These are phyloP conservation scores for Fusarium graminum DNA, from an alignment of 2,329 filamentous ascomycete species.

Conservation along the genomic window DNA sequence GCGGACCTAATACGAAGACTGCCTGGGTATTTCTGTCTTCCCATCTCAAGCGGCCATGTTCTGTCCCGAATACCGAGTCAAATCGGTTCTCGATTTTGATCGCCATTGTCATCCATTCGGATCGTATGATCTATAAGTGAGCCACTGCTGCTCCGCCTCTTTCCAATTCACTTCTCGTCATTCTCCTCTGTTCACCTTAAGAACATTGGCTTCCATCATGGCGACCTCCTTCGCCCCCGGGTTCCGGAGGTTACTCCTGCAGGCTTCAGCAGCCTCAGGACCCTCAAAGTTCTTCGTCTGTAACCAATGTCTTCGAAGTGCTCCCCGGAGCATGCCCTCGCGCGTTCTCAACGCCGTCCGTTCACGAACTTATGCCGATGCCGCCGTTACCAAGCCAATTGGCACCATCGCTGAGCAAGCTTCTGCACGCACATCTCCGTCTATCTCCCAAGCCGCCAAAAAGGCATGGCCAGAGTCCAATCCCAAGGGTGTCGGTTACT, in stretches of 20 bases:
- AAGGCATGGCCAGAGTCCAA: constrained; percentile 71
- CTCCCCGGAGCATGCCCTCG: constrained; percentile 52
- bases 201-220: constrained; percentile 53
- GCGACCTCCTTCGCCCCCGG: constrained; percentile 59
- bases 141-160: constrained; percentile 12
- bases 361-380: constrained; percentile 56
- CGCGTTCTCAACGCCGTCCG: constrained; percentile 58
- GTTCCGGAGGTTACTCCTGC: constrained; percentile 57
- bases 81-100: constrained; percentile 42
- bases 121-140: constrained; percentile 43
- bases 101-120: constrained; percentile 4
- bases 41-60: constrained; percentile 14
- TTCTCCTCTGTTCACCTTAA: constrained; percentile 16
- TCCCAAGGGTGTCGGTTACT: constrained; percentile 86
- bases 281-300: constrained; percentile 60
- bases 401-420: constrained; percentile 47
- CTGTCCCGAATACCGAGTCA: constrained; percentile 40
- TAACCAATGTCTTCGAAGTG: constrained; percentile 62
- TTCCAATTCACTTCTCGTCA: constrained; percentile 16
- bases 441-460: constrained; percentile 49
- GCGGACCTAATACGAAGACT: background rate
- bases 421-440: constrained; percentile 43
- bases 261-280: constrained; percentile 49
- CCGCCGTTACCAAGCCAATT: constrained; percentile 49
- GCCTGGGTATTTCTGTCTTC: background rate